Evolutionary conservation across 2,329 filamentous ascomycete species (phyloP), one percentile per base, ranked within the genome.

Genomic region (Periconia sp.): DNA sequence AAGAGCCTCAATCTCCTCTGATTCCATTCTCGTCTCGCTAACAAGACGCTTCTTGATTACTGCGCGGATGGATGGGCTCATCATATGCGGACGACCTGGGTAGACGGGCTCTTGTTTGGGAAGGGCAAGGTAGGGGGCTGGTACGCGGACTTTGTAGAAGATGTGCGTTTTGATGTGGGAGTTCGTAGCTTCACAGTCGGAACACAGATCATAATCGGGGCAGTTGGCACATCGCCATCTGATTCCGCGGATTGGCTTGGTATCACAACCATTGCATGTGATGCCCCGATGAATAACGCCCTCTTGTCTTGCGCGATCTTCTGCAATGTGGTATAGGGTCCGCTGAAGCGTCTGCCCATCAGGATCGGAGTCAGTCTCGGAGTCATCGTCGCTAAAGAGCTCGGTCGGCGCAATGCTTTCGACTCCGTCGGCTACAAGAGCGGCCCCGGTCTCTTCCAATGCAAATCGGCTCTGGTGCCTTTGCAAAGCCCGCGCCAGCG

Each of bases 191-290:
- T 99, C 92, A 72, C 94, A 99, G 6, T 86, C 86, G 65, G 96
- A 91, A 74, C 94, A 99, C 2, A 99, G 82, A 66, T 99, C 94
- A 65, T 91, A 97, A 70, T 99, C 92, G 53, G 89, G 84, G 66
- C 94, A 99, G 73, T 99, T 97, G 57, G 91, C 86, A 71, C 94
- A 99, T 46, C 92, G 87, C 74, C 95, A 99, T 43, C 94, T 84
- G 48, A 96, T 87, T 12, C 94, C 94, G 38, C 89, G 86, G 48
- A 99, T 97, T 10, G 94, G 92, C 36, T 89, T 84, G 59, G 88
- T 84, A 41, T 88, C 88, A 59, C 94, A 99, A 36, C 84, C 84
- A 68, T 97, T 96, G 67, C 94, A 99, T 25, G 87, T 87, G 48
- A 95, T 95, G 10, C 94, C 92, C 10, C 92, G 82, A 68, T 99